A percentile compares a stretch with the other conserved stretches of the same genome.
These are phyloP conservation scores for Pseudopyricularia cyperi DNA, from an alignment of 2,329 filamentous ascomycete species.

Conservation along the genomic window DNA sequence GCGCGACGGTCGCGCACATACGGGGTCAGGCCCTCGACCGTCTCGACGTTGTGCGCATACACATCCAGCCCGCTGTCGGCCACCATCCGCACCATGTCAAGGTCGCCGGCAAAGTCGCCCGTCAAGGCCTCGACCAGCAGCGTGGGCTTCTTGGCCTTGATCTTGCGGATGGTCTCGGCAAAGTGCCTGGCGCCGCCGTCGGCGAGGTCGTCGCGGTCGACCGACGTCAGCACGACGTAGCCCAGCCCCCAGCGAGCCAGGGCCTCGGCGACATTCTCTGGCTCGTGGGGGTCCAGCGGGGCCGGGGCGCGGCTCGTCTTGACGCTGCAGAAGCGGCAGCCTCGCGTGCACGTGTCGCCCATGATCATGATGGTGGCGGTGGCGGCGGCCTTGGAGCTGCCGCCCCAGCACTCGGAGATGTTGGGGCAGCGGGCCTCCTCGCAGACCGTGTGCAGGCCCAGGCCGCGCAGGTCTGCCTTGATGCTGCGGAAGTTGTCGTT, in stretches of 20 bases:
- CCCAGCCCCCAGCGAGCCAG: conserved; percentile 85
- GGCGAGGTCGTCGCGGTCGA: conserved; percentile 82
- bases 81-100: conserved; percentile 77
- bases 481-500: conserved; percentile 83
- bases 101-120: conserved; percentile 73
- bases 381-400: conserved; percentile 72
- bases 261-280: conserved; percentile 92
- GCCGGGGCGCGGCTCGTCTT: conserved; percentile 69
- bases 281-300: conserved; percentile 87
- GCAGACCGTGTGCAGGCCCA: conserved; percentile 90
- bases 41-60: conserved; percentile 96
- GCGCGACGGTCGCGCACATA: conserved; percentile 82
- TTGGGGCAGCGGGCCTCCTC: conserved; percentile 97
- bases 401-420: conserved; percentile 97
- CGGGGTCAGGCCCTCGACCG: conserved; percentile 79
- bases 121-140: conserved; percentile 76
- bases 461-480: conserved; percentile 79
- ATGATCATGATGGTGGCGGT: conserved; percentile 99
- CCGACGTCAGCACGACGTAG: conserved; percentile 87
- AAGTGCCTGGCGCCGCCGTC: conserved; percentile 87
- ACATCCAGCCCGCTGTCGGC: conserved; percentile 85
- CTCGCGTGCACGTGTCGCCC: conserved; percentile 95
- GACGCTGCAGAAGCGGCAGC: conserved; percentile 93
- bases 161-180: conserved; percentile 85
- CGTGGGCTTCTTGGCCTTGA: conserved; percentile 70